Base-by-base conservation (phyloP, 768 basidiomycete genomes). In the Rhodosporidiobolus odoratus region DNA sequence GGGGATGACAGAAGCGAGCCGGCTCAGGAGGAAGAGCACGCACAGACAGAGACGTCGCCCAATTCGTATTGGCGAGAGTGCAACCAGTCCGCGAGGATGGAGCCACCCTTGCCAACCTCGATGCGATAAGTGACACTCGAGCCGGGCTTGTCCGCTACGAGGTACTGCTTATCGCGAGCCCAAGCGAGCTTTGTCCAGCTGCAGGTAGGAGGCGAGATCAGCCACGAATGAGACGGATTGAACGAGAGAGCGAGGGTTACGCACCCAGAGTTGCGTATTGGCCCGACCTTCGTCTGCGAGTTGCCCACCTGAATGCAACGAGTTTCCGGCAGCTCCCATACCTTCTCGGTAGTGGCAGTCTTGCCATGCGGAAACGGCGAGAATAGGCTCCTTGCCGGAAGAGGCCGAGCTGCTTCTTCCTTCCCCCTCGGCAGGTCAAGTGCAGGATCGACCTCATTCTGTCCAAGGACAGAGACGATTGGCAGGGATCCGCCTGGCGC, bases 121-220 rank as follows among this genome's bases (percentile, higher is more conserved):
- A 79, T 69, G 5, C 74, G 73, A 65, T 73, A 76, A 7, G 72
- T 69, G n/a, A 78, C 75, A 6, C 47, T 62, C 23, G 77, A 68
- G 17, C 79, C 79, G 9, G 78, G 77, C 58, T 66, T 65, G 25
- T 65, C 60, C 2, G 78, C 75, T 17, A 76, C 67, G 62, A 79
- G 72, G 69, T 79, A 80, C 61, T 73, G 72, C 66, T 80, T 80
- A 58, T 80, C 79, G 34, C 73, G 54, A 19, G 68, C 68, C 73
- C 73, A 74, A 0, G 65, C 66, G 15, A 54, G 62, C 62, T 74
- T 67, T 21, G 15, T 21, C 68, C 69, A 70, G 13, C 68, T 69
- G 65, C 27, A 27, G 4, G 10, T 35, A 25, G 16, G 4, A 27
- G 34, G 21, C 32, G 3, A 52, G 25, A 62, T 10, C 32, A 2